Evolutionary conservation across 2,329 filamentous ascomycete genomes (phyloP).

Genomic region (Stagonosporopsis chrysanthemi): DNA sequence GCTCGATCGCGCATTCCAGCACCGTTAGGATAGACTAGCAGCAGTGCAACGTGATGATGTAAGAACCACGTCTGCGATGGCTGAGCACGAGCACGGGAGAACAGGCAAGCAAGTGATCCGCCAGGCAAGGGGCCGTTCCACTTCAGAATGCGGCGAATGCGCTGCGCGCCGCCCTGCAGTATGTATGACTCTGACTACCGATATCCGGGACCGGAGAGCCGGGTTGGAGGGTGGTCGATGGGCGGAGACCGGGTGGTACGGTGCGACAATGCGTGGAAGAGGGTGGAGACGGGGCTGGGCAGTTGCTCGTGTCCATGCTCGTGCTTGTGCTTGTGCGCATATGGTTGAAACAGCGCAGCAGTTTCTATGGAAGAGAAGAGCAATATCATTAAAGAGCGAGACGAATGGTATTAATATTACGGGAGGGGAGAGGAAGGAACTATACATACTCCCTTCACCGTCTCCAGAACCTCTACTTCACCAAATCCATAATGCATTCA

Average conservation of each 20-base stretch:
- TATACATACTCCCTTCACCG: constrained; percentile 16
- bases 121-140: constrained; percentile 2
- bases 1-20: no score
- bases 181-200: not conserved
- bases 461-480: constrained; percentile 21
- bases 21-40: no score
- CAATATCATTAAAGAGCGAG: not conserved
- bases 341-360: no score
- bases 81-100: constrained; percentile 2
- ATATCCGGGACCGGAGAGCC: constrained; percentile 10
- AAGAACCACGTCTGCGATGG: not conserved
- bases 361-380: not conserved
- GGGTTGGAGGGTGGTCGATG: not conserved
- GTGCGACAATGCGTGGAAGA: constrained; percentile 1
- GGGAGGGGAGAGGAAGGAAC: constrained; percentile 24
- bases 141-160: constrained; percentile 5
- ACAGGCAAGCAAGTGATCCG: not conserved
- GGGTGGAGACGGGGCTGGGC: not conserved
- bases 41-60: not conserved
- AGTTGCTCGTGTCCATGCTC: no score
- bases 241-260: constrained; percentile 6
- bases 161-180: constrained; percentile 11
- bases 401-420: constrained; percentile 39
- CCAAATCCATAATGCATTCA: constrained; percentile 15
- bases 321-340: no score